Evolutionary conservation across 129 eudicot genomes (phyloP).

Genomic region (Flaveria brownii): DNA sequence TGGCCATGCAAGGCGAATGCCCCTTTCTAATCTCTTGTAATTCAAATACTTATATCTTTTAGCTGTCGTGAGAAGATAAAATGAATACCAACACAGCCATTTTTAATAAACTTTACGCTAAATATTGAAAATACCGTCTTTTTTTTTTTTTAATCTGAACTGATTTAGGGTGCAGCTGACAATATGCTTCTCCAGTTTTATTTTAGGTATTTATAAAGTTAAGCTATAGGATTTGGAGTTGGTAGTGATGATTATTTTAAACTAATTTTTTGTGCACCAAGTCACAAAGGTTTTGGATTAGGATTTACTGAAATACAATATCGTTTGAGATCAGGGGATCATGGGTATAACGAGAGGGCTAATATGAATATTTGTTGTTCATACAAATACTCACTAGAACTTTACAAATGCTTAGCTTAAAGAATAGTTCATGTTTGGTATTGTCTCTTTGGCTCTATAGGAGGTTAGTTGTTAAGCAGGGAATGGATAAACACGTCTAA

Average conservation of each 20-base stretch:
- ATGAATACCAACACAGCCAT: too few species aligned
- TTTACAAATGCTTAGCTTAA: not conserved
- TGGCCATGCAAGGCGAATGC: conserved; percentile 97
- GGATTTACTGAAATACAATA: not conserved
- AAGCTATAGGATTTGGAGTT: not conserved
- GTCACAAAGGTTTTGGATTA: not conserved
- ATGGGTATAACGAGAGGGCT: not conserved
- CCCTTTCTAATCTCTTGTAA: not conserved
- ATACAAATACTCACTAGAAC: not conserved
- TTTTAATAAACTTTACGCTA: too few species aligned
- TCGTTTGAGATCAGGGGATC: not conserved
- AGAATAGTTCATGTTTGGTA: conserved; percentile 3
- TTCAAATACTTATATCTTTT: not conserved
- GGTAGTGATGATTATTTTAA: not conserved
- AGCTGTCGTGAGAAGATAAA: too few species aligned
- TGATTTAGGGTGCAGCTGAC: not conserved
- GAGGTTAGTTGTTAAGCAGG: not conserved
- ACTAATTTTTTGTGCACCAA: not conserved
- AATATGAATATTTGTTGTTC: not conserved
- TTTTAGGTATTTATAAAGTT: not conserved
- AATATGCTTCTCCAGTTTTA: too few species aligned
- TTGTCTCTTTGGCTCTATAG: conserved; percentile 5
- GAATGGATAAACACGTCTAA: not conserved
- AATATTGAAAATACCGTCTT: too few species aligned
- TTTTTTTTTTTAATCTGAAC: not conserved